Conservation (phyloP, 73 alveolate genomes). For the Tetrahymena malaccensis region DNA sequence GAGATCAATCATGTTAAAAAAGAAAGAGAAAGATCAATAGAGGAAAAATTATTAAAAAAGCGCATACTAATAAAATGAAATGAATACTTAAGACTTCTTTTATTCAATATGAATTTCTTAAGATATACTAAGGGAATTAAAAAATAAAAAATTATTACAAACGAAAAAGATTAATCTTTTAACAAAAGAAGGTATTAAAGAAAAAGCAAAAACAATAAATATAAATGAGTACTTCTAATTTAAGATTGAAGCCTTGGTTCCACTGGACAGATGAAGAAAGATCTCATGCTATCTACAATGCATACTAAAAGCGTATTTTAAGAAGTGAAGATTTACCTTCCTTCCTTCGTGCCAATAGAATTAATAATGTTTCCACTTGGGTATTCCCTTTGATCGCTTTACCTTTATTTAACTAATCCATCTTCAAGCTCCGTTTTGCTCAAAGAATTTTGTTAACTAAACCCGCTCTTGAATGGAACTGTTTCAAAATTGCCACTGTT, state of each 20-base stretch:
- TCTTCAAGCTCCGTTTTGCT: not conserved
- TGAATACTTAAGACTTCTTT: not conserved
- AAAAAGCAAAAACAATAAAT: not conserved
- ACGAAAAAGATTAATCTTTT: not conserved
- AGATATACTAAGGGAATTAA: not conserved
- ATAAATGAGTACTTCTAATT: not conserved
- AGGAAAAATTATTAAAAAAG: not conserved
- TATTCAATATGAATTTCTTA: not conserved
- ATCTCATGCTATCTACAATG: conserved; percentile 13
- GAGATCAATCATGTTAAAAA: not conserved
- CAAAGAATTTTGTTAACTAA: not conserved
- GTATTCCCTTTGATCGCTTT: not conserved
- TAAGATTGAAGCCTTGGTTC: conserved; percentile 12
- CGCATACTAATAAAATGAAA: not conserved
- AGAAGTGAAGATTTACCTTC: not conserved
- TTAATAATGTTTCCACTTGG: not conserved
- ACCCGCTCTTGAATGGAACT: not conserved
- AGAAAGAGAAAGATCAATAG: not conserved
- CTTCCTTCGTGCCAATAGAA: not conserved
- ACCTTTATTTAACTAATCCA: not conserved
- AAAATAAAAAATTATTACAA: not conserved
- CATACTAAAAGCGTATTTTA: conserved; percentile 14
- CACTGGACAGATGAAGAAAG: conserved; percentile 32
- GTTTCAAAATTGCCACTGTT: not conserved
- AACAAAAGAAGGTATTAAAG: not conserved